Evolutionary conservation across 225 moss, liverwort and hornwort species (phyloP).

Genomic region (Antitrichia curtipendula): DNA sequence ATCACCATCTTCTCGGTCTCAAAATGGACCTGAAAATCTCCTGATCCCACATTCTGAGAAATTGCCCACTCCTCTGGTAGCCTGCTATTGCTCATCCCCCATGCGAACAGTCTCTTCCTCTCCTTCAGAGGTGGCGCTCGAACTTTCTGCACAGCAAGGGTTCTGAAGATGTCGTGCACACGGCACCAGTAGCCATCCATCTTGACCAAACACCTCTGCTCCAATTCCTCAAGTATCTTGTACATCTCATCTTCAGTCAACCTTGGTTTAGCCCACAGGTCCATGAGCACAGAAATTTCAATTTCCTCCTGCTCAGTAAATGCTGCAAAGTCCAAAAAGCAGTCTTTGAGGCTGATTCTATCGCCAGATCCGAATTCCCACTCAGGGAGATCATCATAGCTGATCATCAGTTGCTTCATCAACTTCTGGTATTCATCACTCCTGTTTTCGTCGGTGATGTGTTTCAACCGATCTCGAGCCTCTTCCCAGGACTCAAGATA

Average conservation of each 20-base stretch:
- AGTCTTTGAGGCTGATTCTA: constrained; percentile 8
- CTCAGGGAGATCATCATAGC: constrained; percentile 32
- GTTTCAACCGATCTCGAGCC: constrained; percentile 1
- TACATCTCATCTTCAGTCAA: constrained; percentile 19
- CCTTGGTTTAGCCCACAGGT: constrained; percentile 31
- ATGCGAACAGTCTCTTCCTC: constrained; percentile 13
- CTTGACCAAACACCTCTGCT: constrained; percentile 24
- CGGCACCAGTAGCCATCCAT: constrained; percentile 28
- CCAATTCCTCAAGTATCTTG: constrained; percentile 18
- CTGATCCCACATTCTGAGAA: background rate
- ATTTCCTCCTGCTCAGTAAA: constrained; percentile 30
- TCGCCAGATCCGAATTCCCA: background rate
- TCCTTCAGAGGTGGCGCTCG: background rate
- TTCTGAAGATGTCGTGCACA: constrained; percentile 30
- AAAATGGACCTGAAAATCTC: background rate
- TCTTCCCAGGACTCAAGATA: constrained; percentile 6
- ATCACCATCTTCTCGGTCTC: constrained; percentile 27
- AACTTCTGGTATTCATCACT: background rate
- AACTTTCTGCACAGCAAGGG: background rate
- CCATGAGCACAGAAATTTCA: constrained; percentile 23
- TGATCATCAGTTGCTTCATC: constrained; percentile 15
- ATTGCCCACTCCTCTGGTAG: background rate
- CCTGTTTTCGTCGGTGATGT: background rate
- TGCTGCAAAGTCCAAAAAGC: constrained; percentile 27
- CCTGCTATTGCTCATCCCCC: background rate